A percentile compares a stretch with the other conserved stretches of the same genome.
Conservation (phyloP, 139 green algal genomes). For the Medakamo hakoo region DNA sequence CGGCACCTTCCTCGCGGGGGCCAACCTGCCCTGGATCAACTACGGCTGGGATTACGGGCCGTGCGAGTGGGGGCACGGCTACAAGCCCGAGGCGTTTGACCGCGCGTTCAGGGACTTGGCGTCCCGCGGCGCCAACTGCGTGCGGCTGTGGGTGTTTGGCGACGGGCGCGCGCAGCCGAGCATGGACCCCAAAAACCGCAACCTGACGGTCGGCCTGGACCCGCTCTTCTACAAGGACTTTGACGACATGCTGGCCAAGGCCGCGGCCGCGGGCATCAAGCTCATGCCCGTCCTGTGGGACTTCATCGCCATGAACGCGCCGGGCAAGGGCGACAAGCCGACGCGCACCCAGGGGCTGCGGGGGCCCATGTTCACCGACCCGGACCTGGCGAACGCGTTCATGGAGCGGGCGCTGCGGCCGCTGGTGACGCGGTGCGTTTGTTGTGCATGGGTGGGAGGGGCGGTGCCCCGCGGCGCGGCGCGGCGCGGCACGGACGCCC, state of each 20-base stretch:
- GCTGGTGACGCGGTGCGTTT: background rate
- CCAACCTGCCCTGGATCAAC: background rate
- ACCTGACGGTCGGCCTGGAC: background rate
- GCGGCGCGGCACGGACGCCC: too few relatives aligned
- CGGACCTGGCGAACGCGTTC: background rate
- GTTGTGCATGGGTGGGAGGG: too few relatives aligned
- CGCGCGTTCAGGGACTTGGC: background rate
- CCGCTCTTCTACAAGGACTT: background rate
- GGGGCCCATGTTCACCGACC: background rate
- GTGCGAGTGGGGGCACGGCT: background rate
- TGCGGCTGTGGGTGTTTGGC: background rate
- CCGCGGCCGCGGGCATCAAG: background rate
- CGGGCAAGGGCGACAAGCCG: background rate
- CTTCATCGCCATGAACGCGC: background rate
- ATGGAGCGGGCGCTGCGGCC: background rate
- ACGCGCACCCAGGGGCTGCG: background rate
- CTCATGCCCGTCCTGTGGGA: slow-evolving; percentile 1
- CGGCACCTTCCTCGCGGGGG: background rate
- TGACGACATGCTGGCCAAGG: background rate
- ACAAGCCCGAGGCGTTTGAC: background rate
- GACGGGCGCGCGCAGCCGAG: background rate
- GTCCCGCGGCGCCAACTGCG: background rate
- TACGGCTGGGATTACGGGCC: background rate
- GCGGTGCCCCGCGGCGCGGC: too few relatives aligned
- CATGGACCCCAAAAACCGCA: background rate